phyloP scores from a whole-genome alignment of 2,329 filamentous ascomycete species.

The Akanthomyces uredinophilus region DNA sequence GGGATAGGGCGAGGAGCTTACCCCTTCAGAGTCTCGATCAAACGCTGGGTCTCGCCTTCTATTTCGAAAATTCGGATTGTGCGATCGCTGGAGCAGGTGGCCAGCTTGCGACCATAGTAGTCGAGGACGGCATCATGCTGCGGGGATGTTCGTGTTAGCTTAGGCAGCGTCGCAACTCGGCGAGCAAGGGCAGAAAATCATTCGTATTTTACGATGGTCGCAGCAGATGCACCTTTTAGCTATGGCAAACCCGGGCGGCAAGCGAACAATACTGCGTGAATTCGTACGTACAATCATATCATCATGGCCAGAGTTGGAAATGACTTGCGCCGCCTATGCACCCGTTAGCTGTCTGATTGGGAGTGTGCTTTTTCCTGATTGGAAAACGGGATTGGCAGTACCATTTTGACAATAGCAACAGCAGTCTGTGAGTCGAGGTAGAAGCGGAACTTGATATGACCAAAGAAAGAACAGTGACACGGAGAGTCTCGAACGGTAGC shows the following conservation, averaged over 20 bases:
- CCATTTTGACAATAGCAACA: slow-evolving; percentile 9
- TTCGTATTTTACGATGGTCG: not conserved
- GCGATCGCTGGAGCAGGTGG: slow-evolving; percentile 95
- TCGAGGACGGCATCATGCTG: slow-evolving; percentile 97
- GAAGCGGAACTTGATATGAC: not conserved
- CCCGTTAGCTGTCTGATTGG: not conserved
- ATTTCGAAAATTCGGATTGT: slow-evolving; percentile 99
- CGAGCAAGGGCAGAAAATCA: not conserved
- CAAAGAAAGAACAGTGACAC: not conserved
- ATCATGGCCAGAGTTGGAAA: slow-evolving; percentile 64
- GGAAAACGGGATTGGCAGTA: not conserved
- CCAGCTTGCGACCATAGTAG: slow-evolving; percentile 94
- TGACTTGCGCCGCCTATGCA: slow-evolving; percentile 37
- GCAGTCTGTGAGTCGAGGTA: not conserved
- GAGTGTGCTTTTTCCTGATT: not conserved
- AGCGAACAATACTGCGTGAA: not conserved
- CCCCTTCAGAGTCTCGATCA: slow-evolving; percentile 93
- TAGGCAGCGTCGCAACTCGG: slow-evolving; percentile 8
- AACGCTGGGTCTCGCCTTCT: slow-evolving; percentile 82
- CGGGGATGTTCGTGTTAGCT: slow-evolving; percentile 20
- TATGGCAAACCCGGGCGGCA: not conserved
- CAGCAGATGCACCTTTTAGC: not conserved
- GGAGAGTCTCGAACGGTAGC: not conserved
- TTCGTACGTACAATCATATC: slow-evolving; percentile 90
- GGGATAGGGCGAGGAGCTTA: slow-evolving; percentile 37